Conservation (phyloP, 768 basidiomycete species). For the Russula sp. region DNA sequence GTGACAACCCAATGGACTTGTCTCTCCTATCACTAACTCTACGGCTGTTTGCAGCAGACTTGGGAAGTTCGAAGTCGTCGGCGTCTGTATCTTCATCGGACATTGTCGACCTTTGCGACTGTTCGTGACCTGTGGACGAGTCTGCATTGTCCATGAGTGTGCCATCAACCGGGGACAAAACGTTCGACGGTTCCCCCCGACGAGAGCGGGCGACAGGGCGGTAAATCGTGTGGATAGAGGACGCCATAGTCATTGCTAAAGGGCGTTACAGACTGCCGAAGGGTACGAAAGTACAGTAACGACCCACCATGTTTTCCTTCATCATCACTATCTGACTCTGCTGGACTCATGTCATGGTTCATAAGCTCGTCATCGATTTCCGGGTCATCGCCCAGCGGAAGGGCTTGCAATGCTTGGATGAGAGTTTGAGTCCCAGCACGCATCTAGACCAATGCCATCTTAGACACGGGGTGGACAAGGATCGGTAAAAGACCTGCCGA, state of each 20-base stretch:
- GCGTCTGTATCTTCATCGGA: conserved; percentile 31
- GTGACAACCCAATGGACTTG: conserved; percentile 14
- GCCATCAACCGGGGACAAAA: conserved; percentile 25
- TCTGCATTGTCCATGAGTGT: conserved; percentile 25
- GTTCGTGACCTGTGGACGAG: conserved; percentile 9
- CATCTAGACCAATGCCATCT: conserved; percentile 51
- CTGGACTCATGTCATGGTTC: conserved; percentile 41
- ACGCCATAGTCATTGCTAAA: conserved; percentile 56
- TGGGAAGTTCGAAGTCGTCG: conserved; percentile 30
- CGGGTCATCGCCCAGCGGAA: conserved; percentile 70
- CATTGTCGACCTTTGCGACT: conserved; percentile 1
- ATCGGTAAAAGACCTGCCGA: conserved; percentile 51
- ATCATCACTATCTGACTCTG: conserved; percentile 64
- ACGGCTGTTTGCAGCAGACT: conserved; percentile 14
- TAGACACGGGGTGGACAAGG: conserved; percentile 18
- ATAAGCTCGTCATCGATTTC: conserved; percentile 66
- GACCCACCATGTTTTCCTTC: conserved; percentile 45
- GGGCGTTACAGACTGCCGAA: conserved; percentile 1
- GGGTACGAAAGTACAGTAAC: neutral
- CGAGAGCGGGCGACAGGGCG: conserved; percentile 72
- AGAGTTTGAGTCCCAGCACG: conserved; percentile 84
- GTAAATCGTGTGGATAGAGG: conserved; percentile 86
- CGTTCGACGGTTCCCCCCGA: conserved; percentile 37
- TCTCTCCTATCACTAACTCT: conserved; percentile 20
- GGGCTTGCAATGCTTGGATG: conserved; percentile 82